Base-by-base conservation (phyloP, 352 stramenopile genomes). In the Globisporangium canariense region DNA sequence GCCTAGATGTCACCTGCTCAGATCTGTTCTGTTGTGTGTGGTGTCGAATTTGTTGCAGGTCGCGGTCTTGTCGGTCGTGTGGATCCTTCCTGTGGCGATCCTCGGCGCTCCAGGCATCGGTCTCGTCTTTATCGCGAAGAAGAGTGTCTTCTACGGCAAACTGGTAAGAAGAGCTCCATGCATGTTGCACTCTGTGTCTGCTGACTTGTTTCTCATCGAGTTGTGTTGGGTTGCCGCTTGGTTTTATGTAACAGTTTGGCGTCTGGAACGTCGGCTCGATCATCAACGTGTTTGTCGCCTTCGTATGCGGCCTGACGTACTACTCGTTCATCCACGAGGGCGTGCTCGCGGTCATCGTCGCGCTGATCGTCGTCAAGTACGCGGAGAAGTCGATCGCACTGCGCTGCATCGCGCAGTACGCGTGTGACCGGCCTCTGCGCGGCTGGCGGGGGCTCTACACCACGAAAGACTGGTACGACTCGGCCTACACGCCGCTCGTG, bases 381-480 rank as follows among this genome's bases (percentile, higher is more conserved):
- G 68, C 87, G 0, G 80, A 91, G 50, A 92, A 91, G 60, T 73
- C 86, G 57, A 55, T 88, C 22, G 78, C 80, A 0, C 60, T 93
- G 52, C 81, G 73, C 32, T 92, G 86, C 65, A 85, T 95, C 16
- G 87, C 83, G 7, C 83, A 93, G 66, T 95, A 91, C 53, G 84
- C 81, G 34, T 76, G 68, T 22, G 80, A 91, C 55, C 81, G 87
- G 0, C 70, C 75, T 28, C 68, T 91, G 28, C 77, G 81, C 3
- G 87, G 87, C 16, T 95, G 87, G 87, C 73, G 82, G 50, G 87
- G 85, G 0, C 73, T 95, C 1, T 85, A 91, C 63, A 95, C 85
- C 1, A 95, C 87, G 6, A 86, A 85, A 46, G 87, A 95, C 67
- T 95, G 86, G 83, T 95, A 95, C 62, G 87, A 95, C 67, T 78